phyloP scores from a whole-genome alignment of 1,139 yeast genomes.

The Suhomyces anneliseae region DNA sequence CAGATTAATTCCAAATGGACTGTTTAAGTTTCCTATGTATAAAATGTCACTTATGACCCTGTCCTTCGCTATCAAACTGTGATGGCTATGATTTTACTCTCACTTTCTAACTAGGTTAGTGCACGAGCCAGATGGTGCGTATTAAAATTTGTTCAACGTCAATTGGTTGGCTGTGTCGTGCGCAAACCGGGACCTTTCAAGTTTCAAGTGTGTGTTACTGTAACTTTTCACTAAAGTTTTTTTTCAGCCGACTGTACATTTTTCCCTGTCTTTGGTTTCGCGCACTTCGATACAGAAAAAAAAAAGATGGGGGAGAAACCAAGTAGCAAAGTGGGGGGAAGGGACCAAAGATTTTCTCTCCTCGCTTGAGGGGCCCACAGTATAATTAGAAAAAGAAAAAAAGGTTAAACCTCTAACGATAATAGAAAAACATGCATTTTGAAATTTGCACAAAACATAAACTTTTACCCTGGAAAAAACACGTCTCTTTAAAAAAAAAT shows the following conservation, averaged over 20 bases:
- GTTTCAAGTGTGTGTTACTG: not conserved
- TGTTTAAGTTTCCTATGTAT: not conserved
- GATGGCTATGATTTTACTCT: not conserved
- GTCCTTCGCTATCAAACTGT: not conserved
- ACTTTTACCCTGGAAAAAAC: too few relatives aligned
- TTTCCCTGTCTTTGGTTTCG: not conserved
- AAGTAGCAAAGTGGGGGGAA: too few relatives aligned
- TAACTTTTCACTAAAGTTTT: too few relatives aligned
- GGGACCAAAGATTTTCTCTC: too few relatives aligned
- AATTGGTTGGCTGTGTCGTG: conserved; percentile 11
- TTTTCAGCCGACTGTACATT: too few relatives aligned
- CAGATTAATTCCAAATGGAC: not conserved
- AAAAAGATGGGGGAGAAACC: too few relatives aligned
- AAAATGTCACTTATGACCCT: not conserved
- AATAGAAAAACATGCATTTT: too few relatives aligned
- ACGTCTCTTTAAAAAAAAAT: too few relatives aligned
- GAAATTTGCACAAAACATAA: too few relatives aligned
- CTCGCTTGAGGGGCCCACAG: too few relatives aligned
- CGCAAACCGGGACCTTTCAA: not conserved
- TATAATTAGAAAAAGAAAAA: too few relatives aligned
- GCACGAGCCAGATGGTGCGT: not conserved
- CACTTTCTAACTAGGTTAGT: not conserved
- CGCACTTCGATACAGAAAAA: not conserved
- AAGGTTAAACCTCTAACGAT: too few relatives aligned
- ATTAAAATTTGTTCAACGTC: conserved; percentile 12